Evolutionary conservation across 768 basidiomycete genomes (phyloP), one percentile per base, ranked within the genome.

Genomic region (Boletus subcaerulescens): DNA sequence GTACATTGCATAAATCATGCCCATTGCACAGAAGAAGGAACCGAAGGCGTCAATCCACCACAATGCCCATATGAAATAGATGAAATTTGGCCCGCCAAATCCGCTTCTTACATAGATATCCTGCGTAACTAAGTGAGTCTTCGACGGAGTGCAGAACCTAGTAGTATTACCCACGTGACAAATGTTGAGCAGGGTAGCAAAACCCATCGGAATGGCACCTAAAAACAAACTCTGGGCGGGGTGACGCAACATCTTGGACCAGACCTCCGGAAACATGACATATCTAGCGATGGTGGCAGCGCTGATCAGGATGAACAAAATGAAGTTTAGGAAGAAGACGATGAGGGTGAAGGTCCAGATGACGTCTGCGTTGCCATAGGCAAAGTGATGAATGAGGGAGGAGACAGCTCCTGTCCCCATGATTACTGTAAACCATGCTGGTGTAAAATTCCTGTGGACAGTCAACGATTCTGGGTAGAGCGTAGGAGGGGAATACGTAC

Each of bases 21-120:
- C 81, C 40, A 83, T 74, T 41, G 76, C 78, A 50, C 76, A 67
- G 8, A 72, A 7, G 40, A 78, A 71, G 8, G 81, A 77, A 20
- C 76, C 53, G 0, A 65, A 45, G 1, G 71, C 71, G 58, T 79
- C 77, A 22, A 80, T 39, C 80, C 79, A 83, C 81, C 81, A 83
- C 43, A 78, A 69, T 18, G 67, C 80, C 74, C 80, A 79, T 29
- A 79, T 54, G 32, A 72, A 65, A 50, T 71, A 77, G 32, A 79
- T 67, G 38, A 79, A 72, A 11, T 55, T 49, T 1, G n/a, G 56
- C 10, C 73, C 71, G 3, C 75, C 78, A 35, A 74, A 61, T 18
- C 70, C 71, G 64, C 66, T 51, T 73, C 66, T 59, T 73, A 68
- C 33, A 52, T 77, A 65, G 31, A 72, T 63, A 42, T 68, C 61